Conservation (phyloP, 1,139 yeast genomes). For the Hyphopichia pseudoburtonii region DNA sequence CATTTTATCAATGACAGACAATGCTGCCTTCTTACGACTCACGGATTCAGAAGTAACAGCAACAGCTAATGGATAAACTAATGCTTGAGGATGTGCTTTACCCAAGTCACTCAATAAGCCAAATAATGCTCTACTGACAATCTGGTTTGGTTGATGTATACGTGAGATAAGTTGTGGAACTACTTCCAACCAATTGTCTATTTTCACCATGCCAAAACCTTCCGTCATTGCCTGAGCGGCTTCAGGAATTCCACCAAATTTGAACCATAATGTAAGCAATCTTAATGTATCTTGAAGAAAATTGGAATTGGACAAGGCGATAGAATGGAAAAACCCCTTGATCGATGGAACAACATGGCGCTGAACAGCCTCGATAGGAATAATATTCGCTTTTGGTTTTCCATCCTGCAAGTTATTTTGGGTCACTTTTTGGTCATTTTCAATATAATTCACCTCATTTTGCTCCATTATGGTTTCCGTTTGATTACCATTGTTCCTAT, state of each 20-base stretch:
- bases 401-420: background rate
- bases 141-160: conserved; percentile 90
- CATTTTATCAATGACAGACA: conserved; percentile 89
- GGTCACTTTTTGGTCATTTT: conserved; percentile 12
- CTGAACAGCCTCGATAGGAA: conserved; percentile 62
- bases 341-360: conserved; percentile 94
- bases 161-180: conserved; percentile 94
- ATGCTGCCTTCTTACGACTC: conserved; percentile 87
- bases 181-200: conserved; percentile 94
- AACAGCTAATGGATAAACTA: conserved; percentile 92
- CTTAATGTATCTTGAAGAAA: conserved; percentile 92
- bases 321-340: conserved; percentile 92
- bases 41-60: conserved; percentile 93
- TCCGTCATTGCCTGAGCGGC: conserved; percentile 90
- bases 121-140: conserved; percentile 76
- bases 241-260: conserved; percentile 89
- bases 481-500: conserved; percentile 24
- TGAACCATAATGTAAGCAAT: conserved; percentile 89
- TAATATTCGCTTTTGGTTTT: conserved; percentile 22
- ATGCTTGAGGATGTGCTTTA: conserved; percentile 94
- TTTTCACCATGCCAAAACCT: conserved; percentile 85
- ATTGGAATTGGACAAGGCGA: conserved; percentile 80
- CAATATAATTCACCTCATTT: conserved; percentile 13
- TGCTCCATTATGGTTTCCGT: conserved; percentile 24
- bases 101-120: conserved; percentile 86